A percentile compares a stretch with the other conserved stretches of the same genome.
phyloP scores from a whole-genome alignment of 768 basidiomycete genomes.

The Macrolepiota albuminosa region DNA sequence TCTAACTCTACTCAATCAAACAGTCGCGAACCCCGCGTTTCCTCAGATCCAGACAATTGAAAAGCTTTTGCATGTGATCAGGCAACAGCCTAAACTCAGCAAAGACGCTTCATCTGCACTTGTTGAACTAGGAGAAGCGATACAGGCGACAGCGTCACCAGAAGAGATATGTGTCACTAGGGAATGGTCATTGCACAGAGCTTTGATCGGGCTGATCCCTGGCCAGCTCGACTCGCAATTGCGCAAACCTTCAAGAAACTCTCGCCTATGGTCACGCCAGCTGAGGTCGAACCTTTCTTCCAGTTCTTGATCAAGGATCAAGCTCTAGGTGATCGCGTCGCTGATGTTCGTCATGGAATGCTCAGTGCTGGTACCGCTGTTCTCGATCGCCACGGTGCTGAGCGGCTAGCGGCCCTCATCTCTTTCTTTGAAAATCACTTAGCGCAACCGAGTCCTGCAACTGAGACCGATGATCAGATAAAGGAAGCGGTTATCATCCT shows the following conservation, averaged over 20 bases:
- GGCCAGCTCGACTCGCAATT: constrained; percentile 75
- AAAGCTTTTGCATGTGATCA: constrained; percentile 67
- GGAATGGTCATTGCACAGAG: constrained; percentile 91
- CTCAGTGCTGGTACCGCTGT: constrained; percentile 77
- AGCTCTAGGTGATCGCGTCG: constrained; percentile 80
- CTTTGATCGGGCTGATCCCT: constrained; percentile 86
- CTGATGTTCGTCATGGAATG: constrained; percentile 84
- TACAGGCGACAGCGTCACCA: constrained; percentile 55
- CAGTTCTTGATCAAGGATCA: constrained; percentile 80
- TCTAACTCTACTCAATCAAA: not conserved
- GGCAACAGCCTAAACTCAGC: constrained; percentile 71
- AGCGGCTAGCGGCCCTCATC: constrained; percentile 69
- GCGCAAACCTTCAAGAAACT: constrained; percentile 63
- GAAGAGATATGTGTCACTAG: constrained; percentile 56
- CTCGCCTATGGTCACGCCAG: constrained; percentile 58
- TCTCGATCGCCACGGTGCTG: constrained; percentile 79
- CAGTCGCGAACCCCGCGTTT: constrained; percentile 68
- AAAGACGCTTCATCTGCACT: constrained; percentile 83
- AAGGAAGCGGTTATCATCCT: constrained; percentile 95
- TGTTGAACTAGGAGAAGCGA: constrained; percentile 75
- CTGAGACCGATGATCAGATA: constrained; percentile 79
- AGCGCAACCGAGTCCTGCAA: constrained; percentile 44
- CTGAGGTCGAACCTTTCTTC: constrained; percentile 71
- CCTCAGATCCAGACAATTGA: constrained; percentile 70
- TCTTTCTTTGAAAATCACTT: constrained; percentile 79